Evolutionary conservation across 2,329 filamentous ascomycete species (phyloP), one percentile per base, ranked within the genome.

Genomic region (Xylaria sp.): DNA sequence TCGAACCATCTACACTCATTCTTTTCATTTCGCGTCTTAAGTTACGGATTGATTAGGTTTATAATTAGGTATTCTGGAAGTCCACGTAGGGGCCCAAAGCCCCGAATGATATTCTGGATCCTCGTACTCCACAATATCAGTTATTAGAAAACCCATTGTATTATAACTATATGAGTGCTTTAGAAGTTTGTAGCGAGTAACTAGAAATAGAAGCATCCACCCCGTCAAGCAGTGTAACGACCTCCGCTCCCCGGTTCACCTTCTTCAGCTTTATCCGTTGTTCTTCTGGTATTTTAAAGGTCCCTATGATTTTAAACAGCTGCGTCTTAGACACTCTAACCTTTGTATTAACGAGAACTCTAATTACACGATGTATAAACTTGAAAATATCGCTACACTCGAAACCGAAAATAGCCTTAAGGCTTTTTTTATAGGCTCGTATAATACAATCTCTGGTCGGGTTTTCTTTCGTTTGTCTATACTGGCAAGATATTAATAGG

Each of bases 11-110:
- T 31, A n/a, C 13, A 33, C 27, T 46, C 44, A 57, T 23, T 15
- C 1, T 1, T 31, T 21, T 21, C 15, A 1, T 8, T 29, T 23
- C 8, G 23, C 23, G 25, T 57, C 25, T 44, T 44, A 57, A 3
- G 4, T 9, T n/a, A 21, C 4, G 10, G 17, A 10, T 8, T 33
- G 4, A 11, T 8, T 3, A 23, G 55, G 55, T 4, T 37, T 13
- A 31, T 55, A 60, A 15, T 48, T 35, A 4, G 57, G 57, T 9
- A 48, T 25, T 33, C 44, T 54, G n/a, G 55, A 55, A 37, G 41
- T 51, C 57, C 51, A 60, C 8, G 41, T 15, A 2, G 23, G 7
- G 35, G 15, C 25, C 27, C 33, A 55, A 2, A 38, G 19, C 1
- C 11, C 7, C n/a, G 31, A 15, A 44, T 53, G 38, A 15, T 27